A percentile compares a stretch with the other conserved stretches of the same genome.
These are phyloP conservation scores for Apiospora kogelbergensis DNA, from an alignment of 2,329 filamentous ascomycete species.

Conservation along the genomic window DNA sequence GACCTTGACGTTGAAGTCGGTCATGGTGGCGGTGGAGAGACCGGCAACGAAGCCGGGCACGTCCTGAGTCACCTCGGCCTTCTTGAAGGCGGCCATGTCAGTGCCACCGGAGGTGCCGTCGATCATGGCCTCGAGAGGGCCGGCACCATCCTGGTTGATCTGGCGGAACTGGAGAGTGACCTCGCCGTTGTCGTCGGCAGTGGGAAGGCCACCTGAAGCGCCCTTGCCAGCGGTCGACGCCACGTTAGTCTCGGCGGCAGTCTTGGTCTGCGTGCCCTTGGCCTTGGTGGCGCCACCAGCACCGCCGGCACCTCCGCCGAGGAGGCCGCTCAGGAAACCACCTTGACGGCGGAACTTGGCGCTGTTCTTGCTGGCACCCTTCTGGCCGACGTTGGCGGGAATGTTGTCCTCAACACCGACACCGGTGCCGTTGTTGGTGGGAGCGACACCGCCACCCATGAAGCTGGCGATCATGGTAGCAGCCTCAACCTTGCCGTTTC, in stretches of 20 bases:
- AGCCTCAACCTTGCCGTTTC: conserved; percentile 58
- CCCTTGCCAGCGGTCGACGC: conserved; percentile 55
- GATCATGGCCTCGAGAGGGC: conserved; percentile 59
- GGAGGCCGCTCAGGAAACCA: conserved; percentile 27
- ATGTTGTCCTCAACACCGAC: conserved; percentile 46
- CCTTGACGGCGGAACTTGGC: conserved; percentile 23
- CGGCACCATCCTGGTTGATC: conserved; percentile 71
- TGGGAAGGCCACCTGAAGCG: conserved; percentile 56
- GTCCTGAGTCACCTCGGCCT: conserved; percentile 57
- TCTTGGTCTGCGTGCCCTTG: conserved; percentile 44
- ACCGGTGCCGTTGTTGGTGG: conserved; percentile 38
- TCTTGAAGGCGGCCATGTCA: conserved; percentile 59
- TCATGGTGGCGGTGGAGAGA: conserved; percentile 58
- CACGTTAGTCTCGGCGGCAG: conserved; percentile 50
- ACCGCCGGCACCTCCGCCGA: conserved; percentile 28
- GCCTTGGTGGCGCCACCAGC: conserved; percentile 30
- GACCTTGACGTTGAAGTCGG: conserved; percentile 64
- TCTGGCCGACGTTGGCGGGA: conserved; percentile 20
- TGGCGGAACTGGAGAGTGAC: conserved; percentile 67
- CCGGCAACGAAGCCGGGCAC: conserved; percentile 61
- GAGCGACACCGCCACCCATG: conserved; percentile 48
- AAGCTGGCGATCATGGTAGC: conserved; percentile 57
- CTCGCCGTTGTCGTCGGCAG: conserved; percentile 57
- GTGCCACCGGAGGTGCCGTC: conserved; percentile 65
- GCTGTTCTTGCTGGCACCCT: conserved; percentile 22